A percentile compares a stretch with the other conserved stretches of the same genome.
These are phyloP conservation scores for Neonectria sp. DNA, from an alignment of 2,329 filamentous ascomycete species.

Conservation along the genomic window DNA sequence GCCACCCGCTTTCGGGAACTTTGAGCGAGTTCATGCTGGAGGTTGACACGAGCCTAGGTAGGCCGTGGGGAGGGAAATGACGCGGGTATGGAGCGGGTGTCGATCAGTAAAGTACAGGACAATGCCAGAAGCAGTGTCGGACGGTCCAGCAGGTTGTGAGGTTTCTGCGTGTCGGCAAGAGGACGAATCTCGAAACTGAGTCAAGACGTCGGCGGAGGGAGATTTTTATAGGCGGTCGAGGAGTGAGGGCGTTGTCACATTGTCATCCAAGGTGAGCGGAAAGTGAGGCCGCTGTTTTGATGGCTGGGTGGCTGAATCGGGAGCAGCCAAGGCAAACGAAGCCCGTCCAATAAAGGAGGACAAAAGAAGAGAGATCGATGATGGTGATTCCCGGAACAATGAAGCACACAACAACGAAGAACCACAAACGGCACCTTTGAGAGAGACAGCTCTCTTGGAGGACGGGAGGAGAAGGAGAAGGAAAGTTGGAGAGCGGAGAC, in stretches of 20 bases:
- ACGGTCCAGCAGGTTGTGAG: slow-evolving; percentile 26
- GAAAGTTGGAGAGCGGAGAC: slow-evolving; percentile 53
- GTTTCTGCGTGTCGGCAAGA: slow-evolving; percentile 13
- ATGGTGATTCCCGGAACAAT: slow-evolving; percentile 41
- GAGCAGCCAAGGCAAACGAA: slow-evolving; percentile 34
- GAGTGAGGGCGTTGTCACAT: slow-evolving; percentile 45
- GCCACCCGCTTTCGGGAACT: slow-evolving; percentile 71
- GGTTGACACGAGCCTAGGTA: slow-evolving; percentile 45
- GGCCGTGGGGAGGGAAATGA: slow-evolving; percentile 49
- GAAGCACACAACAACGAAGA: slow-evolving; percentile 40
- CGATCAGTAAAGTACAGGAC: slow-evolving; percentile 41
- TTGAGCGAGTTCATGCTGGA: slow-evolving; percentile 67
- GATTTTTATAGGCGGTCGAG: slow-evolving; percentile 33
- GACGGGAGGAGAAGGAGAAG: slow-evolving; percentile 47
- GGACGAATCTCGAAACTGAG: slow-evolving; percentile 13
- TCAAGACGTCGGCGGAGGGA: slow-evolving; percentile 19
- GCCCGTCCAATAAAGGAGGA: slow-evolving; percentile 40
- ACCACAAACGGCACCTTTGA: slow-evolving; percentile 42
- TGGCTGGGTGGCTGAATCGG: slow-evolving; percentile 33
- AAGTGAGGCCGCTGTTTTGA: slow-evolving; percentile 48
- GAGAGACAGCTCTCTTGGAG: slow-evolving; percentile 50
- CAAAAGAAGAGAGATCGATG: slow-evolving; percentile 33
- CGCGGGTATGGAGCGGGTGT: slow-evolving; percentile 43
- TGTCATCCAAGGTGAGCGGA: slow-evolving; percentile 45
- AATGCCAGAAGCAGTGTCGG: slow-evolving; percentile 31